These are phyloP conservation scores for Endoconidiophora polonica DNA, from an alignment of 2,329 filamentous ascomycete species.

Conservation along the genomic window DNA sequence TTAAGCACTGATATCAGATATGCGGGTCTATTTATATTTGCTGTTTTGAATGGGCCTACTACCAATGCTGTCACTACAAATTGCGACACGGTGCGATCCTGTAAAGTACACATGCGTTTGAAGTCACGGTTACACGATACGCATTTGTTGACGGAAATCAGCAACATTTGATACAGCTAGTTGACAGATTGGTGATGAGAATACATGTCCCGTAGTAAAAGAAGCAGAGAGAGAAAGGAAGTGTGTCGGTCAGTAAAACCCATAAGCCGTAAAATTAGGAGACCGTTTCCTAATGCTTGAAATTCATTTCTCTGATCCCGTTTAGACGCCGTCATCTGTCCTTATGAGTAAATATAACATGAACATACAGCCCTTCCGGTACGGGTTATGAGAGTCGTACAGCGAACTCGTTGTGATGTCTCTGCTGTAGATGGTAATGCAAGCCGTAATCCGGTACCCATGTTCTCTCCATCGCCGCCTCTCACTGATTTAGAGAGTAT, in stretches of 20 bases:
- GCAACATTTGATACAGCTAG: no score
- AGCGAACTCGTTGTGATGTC: conserved; percentile 36
- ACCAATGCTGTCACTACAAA: neutral
- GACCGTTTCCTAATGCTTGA: conserved; percentile 14
- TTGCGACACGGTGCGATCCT: no score
- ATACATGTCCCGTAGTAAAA: neutral
- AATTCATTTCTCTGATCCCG: conserved; percentile 33
- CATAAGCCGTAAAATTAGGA: conserved; percentile 13
- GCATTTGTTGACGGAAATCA: no score
- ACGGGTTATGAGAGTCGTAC: conserved; percentile 40
- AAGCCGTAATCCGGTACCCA: conserved; percentile 18
- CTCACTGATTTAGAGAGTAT: conserved; percentile 22
- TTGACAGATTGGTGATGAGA: no score
- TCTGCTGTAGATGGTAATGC: conserved; percentile 25
- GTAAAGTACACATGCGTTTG: no score
- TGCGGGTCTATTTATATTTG: neutral
- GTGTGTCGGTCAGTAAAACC: conserved; percentile 11
- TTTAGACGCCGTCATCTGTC: conserved; percentile 48
- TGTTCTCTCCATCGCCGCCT: conserved; percentile 12
- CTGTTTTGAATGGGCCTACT: neutral
- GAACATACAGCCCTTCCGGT: conserved; percentile 49
- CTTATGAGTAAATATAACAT: conserved; percentile 24
- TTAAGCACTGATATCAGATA: neutral
- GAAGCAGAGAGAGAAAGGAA: neutral
- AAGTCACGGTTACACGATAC: no score